These are phyloP conservation scores for Teratosphaeria gauchensis DNA, from an alignment of 2,329 filamentous ascomycete genomes.

Conservation along the genomic window DNA sequence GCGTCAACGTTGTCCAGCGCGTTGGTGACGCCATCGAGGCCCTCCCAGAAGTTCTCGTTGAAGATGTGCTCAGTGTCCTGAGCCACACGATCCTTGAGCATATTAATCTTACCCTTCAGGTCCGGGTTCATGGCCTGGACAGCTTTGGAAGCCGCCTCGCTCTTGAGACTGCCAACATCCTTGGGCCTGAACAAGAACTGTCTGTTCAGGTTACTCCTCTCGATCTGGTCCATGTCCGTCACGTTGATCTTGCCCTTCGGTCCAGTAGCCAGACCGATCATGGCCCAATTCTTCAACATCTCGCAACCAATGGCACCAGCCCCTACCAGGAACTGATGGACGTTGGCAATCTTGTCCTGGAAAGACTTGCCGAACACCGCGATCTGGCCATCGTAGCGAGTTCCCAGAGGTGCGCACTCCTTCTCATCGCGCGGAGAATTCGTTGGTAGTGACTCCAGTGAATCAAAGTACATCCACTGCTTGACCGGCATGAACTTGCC, in stretches of 20 bases:
- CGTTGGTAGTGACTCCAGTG: slow-evolving; percentile 83
- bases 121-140: slow-evolving; percentile 95
- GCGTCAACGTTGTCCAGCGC: slow-evolving; percentile 96
- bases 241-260: slow-evolving; percentile 82
- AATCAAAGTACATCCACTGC: slow-evolving; percentile 97
- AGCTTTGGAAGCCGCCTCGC: slow-evolving; percentile 81
- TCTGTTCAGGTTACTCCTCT: slow-evolving; percentile 96
- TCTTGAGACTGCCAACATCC: slow-evolving; percentile 95
- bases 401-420: slow-evolving; percentile 73
- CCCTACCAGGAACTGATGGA: slow-evolving; percentile 89
- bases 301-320: slow-evolving; percentile 96
- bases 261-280: slow-evolving; percentile 89
- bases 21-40: slow-evolving; percentile 86
- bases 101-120: slow-evolving; percentile 72
- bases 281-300: slow-evolving; percentile 99
- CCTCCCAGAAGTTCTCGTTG: slow-evolving; percentile 84
- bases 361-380: slow-evolving; percentile 90
- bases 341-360: slow-evolving; percentile 84
- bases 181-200: slow-evolving; percentile 92
- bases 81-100: slow-evolving; percentile 81
- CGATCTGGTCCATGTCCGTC: slow-evolving; percentile 97
- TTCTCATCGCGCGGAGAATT: slow-evolving; percentile 69
- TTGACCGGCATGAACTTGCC: slow-evolving; percentile 95
- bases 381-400: slow-evolving; percentile 93
- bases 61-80: slow-evolving; percentile 89